Evolutionary conservation across 2,329 filamentous ascomycete genomes (phyloP).

Genomic region (Diaporthe sp.): DNA sequence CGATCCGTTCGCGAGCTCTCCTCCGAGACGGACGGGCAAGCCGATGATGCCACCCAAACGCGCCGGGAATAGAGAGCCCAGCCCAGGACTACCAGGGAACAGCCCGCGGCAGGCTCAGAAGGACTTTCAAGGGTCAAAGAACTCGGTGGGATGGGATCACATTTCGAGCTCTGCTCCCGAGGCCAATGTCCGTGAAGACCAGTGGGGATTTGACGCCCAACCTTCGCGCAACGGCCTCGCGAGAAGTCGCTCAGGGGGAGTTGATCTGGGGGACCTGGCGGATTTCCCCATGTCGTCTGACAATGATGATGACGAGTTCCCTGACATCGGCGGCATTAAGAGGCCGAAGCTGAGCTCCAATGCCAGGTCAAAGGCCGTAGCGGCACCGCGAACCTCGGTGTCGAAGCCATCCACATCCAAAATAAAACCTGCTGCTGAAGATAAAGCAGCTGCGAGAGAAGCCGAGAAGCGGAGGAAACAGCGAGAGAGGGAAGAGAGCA

Average conservation of each 20-base stretch:
- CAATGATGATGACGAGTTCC: conserved; percentile 57
- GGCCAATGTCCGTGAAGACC: conserved; percentile 41
- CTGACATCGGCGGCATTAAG: conserved; percentile 59
- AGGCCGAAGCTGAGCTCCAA: conserved; percentile 35
- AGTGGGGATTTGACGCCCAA: conserved; percentile 28
- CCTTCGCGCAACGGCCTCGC: conserved; percentile 34
- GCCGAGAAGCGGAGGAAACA: conserved; percentile 69
- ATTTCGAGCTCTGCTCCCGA: conserved; percentile 69
- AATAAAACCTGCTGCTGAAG: conserved; percentile 51
- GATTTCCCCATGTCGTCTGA: conserved; percentile 53
- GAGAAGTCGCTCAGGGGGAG: conserved; percentile 45
- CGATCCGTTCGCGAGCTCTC: conserved; percentile 47
- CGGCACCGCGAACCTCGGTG: conserved; percentile 9
- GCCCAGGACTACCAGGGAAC: conserved; percentile 44
- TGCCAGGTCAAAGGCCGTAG: conserved; percentile 1
- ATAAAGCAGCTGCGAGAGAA: conserved; percentile 63
- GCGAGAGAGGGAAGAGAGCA: conserved; percentile 70
- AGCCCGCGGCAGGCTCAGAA: conserved; percentile 43
- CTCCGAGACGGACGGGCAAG: conserved; percentile 38
- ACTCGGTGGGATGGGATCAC: conserved; percentile 59
- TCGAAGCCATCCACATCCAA: conserved; percentile 44
- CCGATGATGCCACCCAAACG: conserved; percentile 27
- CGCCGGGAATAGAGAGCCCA: conserved; percentile 41
- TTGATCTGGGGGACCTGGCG: conserved; percentile 54
- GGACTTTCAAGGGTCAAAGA: conserved; percentile 43